Base-by-base conservation (phyloP, 2,329 filamentous ascomycete species). In the Penicillium sumatraense region DNA sequence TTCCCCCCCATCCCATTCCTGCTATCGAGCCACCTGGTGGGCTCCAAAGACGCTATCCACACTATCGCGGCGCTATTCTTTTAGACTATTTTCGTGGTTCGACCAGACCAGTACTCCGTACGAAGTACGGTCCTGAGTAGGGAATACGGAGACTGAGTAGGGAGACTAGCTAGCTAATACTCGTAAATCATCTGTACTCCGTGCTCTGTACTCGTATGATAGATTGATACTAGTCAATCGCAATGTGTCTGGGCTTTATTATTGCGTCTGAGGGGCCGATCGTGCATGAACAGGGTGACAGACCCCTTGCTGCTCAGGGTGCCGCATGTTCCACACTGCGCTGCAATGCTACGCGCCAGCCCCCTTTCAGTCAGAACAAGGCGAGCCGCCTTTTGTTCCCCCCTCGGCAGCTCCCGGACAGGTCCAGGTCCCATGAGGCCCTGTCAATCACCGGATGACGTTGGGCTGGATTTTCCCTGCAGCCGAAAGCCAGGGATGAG, bases 251-350 rank as follows among this genome's bases (percentile, higher is more conserved):
- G 7, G 18, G 21, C 16, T 14, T 14, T 41, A 20, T 24, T 41
- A 16, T 61, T 60, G 60, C 53, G 36, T 61, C 56, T 45, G 38
- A 50, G 20, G 53, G 49, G 49, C 51, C 35, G 31, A 61, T 58
- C 61, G 58, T 66, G 59, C 63, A 63, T 64, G 63, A 65, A 65
- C 61, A 48, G 56, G 58, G 55, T 61, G 53, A 62, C 57, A 58
- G 59, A 59, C 60, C 68, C 69, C 68, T 70, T 72, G 55, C 67
- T 66, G 63, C 54, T 62, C 66, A 67, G 67, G 65, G 68, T 70
- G 67, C 65, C 61, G 64, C 54, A 67, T 66, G 69, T 70, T 64
- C 65, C 62, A 71, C 56, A 44, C 48, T 53, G 49, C 46, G 35
- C 41, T 51, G 49, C 55, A 45, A 35, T 51, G 52, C 36, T 41